Evolutionary conservation across 1,284 basidiomycete genomes (phyloP).

Genomic region (Tilletia walkeri): DNA sequence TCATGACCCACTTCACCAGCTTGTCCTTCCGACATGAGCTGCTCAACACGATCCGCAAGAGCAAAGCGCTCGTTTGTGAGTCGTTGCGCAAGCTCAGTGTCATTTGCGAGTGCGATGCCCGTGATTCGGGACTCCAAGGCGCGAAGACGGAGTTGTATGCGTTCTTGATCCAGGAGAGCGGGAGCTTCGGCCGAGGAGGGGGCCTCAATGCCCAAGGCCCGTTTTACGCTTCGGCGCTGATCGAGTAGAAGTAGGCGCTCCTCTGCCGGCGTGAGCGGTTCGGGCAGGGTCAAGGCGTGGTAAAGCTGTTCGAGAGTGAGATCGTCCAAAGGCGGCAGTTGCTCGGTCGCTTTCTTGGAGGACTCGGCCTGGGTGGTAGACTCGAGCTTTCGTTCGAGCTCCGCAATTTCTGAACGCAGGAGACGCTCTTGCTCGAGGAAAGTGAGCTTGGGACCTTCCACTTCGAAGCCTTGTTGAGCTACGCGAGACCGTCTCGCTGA

Average conservation of each 20-base stretch:
- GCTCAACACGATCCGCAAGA: not conserved
- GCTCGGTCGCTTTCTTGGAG: constrained; percentile 31
- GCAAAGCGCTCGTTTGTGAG: not conserved
- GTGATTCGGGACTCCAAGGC: not conserved
- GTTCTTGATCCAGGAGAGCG: not conserved
- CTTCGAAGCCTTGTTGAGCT: constrained; percentile 5
- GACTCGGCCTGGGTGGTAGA: constrained; percentile 34
- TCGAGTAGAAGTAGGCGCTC: constrained; percentile 28
- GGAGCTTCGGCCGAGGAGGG: not conserved
- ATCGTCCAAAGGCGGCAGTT: constrained; percentile 48
- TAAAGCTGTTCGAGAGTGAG: constrained; percentile 45
- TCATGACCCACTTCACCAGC: not conserved
- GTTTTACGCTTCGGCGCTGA: constrained; percentile 20
- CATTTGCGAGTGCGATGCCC: not conserved
- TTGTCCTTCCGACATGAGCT: not conserved
- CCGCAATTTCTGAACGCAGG: constrained; percentile 37
- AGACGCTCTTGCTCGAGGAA: constrained; percentile 9
- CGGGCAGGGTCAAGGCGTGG: constrained; percentile 37
- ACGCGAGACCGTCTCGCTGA: not conserved
- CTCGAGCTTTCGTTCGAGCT: constrained; percentile 34
- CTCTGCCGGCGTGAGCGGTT: constrained; percentile 30
- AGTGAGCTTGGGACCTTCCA: constrained; percentile 11
- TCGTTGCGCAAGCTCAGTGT: not conserved
- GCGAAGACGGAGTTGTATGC: not conserved
- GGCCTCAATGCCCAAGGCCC: not conserved